These are phyloP conservation scores for Incumbomyces lentus DNA, from an alignment of 2,329 filamentous ascomycete genomes.

Conservation along the genomic window DNA sequence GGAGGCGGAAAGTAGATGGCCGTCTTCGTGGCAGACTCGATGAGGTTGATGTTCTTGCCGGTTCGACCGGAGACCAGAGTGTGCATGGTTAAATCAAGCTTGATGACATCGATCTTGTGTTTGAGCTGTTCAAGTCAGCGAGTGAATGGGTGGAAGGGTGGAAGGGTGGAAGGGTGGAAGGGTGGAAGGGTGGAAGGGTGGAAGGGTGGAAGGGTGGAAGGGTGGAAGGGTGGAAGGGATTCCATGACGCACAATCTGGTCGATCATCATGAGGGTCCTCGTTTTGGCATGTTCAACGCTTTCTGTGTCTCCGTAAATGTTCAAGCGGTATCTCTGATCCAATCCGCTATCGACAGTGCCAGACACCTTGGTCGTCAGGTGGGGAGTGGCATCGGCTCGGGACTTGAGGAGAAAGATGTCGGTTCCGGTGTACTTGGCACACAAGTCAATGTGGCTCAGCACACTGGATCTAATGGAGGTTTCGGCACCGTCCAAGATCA, in stretches of 20 bases:
- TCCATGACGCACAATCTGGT: conserved; percentile 61
- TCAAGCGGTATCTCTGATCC: conserved; percentile 82
- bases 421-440: conserved; percentile 80
- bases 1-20: conserved; percentile 97
- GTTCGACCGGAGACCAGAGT: conserved; percentile 87
- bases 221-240: neutral
- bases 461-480: conserved; percentile 64
- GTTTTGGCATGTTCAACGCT: conserved; percentile 97
- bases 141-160: no score
- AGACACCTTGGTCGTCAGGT: conserved; percentile 48
- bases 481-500: conserved; percentile 67
- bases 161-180: no score
- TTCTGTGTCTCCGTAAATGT: conserved; percentile 90
- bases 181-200: no score
- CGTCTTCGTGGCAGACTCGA: conserved; percentile 89
- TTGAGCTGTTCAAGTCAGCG: conserved; percentile 32
- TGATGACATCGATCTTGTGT: conserved; percentile 61
- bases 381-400: conserved; percentile 59
- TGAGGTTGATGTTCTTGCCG: conserved; percentile 93
- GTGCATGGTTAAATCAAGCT: conserved; percentile 77
- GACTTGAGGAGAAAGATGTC: conserved; percentile 94
- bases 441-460: conserved; percentile 73
- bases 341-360: conserved; percentile 65
- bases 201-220: no score
- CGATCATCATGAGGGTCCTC: conserved; percentile 90